A percentile compares a stretch with the other conserved stretches of the same genome.
Conservation (phyloP, 352 stramenopile species). For the Pythium dissimile region DNA sequence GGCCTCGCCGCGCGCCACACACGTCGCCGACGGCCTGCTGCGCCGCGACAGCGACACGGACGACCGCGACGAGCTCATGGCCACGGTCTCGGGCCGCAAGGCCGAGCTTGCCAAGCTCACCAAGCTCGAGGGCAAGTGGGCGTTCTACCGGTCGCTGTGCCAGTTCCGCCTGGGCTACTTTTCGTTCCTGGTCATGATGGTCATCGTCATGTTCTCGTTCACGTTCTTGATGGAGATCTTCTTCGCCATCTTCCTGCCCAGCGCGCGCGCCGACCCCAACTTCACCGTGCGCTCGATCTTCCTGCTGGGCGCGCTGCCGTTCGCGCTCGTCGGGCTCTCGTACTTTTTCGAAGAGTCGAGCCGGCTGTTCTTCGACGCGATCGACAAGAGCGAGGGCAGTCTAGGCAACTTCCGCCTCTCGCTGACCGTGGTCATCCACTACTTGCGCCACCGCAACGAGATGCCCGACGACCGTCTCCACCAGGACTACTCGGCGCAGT, state of each 20-base stretch:
- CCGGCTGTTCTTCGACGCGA: conserved; percentile 79
- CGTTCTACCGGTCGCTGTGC: conserved; percentile 72
- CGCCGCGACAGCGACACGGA: conserved; percentile 13
- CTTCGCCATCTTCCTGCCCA: conserved; percentile 88
- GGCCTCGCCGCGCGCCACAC: conserved; percentile 2
- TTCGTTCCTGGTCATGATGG: conserved; percentile 86
- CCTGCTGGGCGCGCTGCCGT: conserved; percentile 63
- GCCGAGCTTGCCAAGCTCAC: conserved; percentile 73
- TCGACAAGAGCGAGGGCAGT: conserved; percentile 79
- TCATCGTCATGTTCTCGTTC: conserved; percentile 89
- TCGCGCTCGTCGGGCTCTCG: conserved; percentile 80
- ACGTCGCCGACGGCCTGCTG: background rate
- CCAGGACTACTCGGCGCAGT: conserved; percentile 39
- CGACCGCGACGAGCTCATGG: conserved; percentile 46
- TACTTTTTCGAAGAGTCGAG: conserved; percentile 86
- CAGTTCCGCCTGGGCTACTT: conserved; percentile 88
- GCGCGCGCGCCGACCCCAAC: conserved; percentile 59
- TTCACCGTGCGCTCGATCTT: conserved; percentile 73
- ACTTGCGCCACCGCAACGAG: conserved; percentile 68
- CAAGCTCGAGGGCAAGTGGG: conserved; percentile 56
- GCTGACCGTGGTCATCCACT: conserved; percentile 82
- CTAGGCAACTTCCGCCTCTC: conserved; percentile 83
- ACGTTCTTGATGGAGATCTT: conserved; percentile 89
- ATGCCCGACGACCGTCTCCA: conserved; percentile 81
- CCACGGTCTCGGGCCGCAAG: conserved; percentile 48